A percentile compares a stretch with the other conserved stretches of the same genome.
Evolutionary conservation across 1,139 yeast genomes (phyloP).

Genomic region (Kodamaea alishanica): DNA sequence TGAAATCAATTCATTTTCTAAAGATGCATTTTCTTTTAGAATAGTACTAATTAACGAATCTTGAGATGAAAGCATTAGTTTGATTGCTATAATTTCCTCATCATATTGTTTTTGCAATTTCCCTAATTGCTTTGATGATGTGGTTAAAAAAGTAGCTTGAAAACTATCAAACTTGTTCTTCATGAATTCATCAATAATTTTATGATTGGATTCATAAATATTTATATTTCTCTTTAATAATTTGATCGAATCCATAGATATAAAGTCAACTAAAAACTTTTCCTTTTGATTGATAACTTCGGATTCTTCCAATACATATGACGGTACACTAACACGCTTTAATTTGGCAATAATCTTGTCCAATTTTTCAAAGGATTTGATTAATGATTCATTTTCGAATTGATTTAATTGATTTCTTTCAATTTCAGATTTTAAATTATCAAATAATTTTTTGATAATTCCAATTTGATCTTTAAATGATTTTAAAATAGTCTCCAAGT

Average conservation of each 20-base stretch:
- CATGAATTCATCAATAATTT: constrained; percentile 21
- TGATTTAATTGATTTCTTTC: constrained; percentile 8
- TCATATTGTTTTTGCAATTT: constrained; percentile 18
- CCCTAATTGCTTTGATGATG: constrained; percentile 13
- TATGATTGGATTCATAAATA: constrained; percentile 27
- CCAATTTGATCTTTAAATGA: constrained; percentile 19
- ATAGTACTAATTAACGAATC: constrained; percentile 11
- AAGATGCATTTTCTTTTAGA: constrained; percentile 39
- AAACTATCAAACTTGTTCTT: constrained; percentile 10
- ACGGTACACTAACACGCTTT: constrained; percentile 28
- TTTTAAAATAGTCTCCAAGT: constrained; percentile 16
- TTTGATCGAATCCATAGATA: constrained; percentile 34
- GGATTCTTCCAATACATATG: constrained; percentile 18
- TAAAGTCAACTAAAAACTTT: constrained; percentile 27
- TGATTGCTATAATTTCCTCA: constrained; percentile 21
- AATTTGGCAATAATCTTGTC: constrained; percentile 25
- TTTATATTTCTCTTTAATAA: constrained; percentile 25
- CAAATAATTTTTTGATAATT: constrained; percentile 14
- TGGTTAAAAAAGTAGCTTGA: not conserved
- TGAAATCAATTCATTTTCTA: constrained; percentile 70
- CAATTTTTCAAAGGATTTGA: constrained; percentile 24
- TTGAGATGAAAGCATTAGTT: constrained; percentile 5
- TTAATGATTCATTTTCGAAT: constrained; percentile 15
- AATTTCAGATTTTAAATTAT: constrained; percentile 11
- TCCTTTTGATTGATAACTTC: constrained; percentile 1